Evolutionary conservation across 768 basidiomycete species (phyloP).

Genomic region (Mrakia hoshinonis): DNA sequence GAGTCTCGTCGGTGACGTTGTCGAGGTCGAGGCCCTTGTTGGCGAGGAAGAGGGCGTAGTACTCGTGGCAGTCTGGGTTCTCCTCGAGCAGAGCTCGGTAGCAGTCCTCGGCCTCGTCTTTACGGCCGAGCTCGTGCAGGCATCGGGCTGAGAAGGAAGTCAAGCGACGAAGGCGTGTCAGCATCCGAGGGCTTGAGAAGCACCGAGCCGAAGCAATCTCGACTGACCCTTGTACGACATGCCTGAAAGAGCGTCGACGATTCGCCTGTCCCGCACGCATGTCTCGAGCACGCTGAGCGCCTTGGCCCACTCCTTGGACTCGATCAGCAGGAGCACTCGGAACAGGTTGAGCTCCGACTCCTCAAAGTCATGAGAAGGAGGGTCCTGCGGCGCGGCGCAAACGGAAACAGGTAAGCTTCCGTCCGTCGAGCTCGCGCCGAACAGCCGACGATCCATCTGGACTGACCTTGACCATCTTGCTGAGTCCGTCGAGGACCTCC

Average conservation of each 20-base stretch:
- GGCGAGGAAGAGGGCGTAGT: constrained; percentile 65
- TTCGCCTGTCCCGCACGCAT: constrained; percentile 41
- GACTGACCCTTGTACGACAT: constrained; percentile 38
- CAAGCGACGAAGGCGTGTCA: too few relatives aligned
- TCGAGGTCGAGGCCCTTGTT: constrained; percentile 58
- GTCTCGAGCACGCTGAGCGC: constrained; percentile 36
- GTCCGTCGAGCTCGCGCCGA: not conserved
- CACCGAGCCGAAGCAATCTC: not conserved
- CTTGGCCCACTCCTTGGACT: constrained; percentile 46
- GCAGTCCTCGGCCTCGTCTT: constrained; percentile 65
- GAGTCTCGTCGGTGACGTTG: constrained; percentile 48
- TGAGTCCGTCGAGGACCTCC: constrained; percentile 64
- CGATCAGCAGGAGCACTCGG: constrained; percentile 64
- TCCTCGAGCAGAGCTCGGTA: constrained; percentile 74
- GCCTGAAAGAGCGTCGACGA: constrained; percentile 48
- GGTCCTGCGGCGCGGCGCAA: not conserved
- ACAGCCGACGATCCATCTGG: not conserved
- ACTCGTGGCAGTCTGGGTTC: constrained; percentile 73
- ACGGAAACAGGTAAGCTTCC: constrained; percentile 1
- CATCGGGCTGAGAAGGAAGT: constrained; percentile 54
- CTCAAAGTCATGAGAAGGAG: constrained; percentile 52
- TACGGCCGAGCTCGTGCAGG: constrained; percentile 55
- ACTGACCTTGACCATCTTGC: constrained; percentile 59
- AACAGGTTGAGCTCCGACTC: constrained; percentile 75
- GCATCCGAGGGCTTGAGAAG: not conserved